Conservation (phyloP, 2,329 filamentous ascomycete genomes). For the Cladosporium oxysporum region DNA sequence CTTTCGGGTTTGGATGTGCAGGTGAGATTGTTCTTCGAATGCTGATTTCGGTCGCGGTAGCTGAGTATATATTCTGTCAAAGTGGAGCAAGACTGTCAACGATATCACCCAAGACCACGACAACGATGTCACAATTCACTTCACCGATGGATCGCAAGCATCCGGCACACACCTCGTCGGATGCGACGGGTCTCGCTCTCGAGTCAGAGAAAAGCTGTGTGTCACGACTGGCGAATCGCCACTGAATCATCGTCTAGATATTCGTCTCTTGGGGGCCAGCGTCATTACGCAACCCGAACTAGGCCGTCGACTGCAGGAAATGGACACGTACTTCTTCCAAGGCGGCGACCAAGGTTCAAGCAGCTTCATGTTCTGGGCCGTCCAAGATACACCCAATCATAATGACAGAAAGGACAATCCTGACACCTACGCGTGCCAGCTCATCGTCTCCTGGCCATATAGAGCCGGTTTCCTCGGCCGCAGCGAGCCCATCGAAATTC, state of each 20-base stretch:
- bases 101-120: constrained; percentile 1
- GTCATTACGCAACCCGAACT: constrained; percentile 45
- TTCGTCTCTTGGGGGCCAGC: constrained; percentile 48
- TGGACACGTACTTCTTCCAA: constrained; percentile 59
- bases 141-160: constrained; percentile 54
- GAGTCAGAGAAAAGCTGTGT: neutral
- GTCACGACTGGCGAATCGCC: neutral
- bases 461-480: constrained; percentile 27
- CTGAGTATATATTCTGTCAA: neutral
- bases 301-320: constrained; percentile 45
- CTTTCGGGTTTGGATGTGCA: constrained; percentile 21
- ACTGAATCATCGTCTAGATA: constrained; percentile 43
- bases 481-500: constrained; percentile 41
- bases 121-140: neutral
- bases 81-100: constrained; percentile 22
- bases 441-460: constrained; percentile 50
- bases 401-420: constrained; percentile 8
- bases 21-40: neutral
- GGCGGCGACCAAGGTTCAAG: constrained; percentile 55
- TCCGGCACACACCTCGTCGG: constrained; percentile 83
- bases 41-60: neutral
- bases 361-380: constrained; percentile 56
- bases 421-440: constrained; percentile 24
- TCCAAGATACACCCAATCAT: constrained; percentile 54
- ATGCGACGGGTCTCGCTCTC: constrained; percentile 38